phyloP scores from a whole-genome alignment of 176 grass and related monocot species.

The Paspalum notatum region DNA sequence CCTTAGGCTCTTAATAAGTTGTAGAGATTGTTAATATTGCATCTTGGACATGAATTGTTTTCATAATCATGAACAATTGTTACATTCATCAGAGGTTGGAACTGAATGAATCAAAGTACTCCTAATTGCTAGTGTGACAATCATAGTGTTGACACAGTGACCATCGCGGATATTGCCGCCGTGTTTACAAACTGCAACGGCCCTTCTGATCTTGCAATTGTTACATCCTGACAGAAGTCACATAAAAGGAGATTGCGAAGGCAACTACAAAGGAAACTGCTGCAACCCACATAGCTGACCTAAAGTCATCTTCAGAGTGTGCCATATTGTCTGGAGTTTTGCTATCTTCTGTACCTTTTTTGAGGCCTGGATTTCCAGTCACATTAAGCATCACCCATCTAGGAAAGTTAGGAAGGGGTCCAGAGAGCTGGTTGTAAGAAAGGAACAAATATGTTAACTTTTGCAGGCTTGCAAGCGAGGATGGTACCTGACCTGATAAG shows the following conservation, averaged over 20 bases:
- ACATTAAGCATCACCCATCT: neutral
- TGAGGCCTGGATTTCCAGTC: neutral
- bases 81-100: neutral
- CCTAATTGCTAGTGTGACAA: neutral
- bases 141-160: neutral
- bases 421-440: slow-evolving; percentile 55
- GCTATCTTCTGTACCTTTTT: neutral
- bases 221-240: neutral
- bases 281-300: neutral
- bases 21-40: no score
- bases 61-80: neutral
- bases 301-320: neutral
- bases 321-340: neutral
- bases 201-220: neutral
- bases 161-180: neutral
- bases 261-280: neutral
- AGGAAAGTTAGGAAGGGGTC: neutral
- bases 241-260: neutral
- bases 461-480: neutral
- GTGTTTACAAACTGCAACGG: neutral
- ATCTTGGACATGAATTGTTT: neutral
- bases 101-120: neutral
- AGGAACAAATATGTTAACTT: slow-evolving; percentile 43
- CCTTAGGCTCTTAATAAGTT: no score
- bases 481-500: neutral